Conservation (phyloP, 2,329 filamentous ascomycete genomes). For the Bipolaris oryzae region DNA sequence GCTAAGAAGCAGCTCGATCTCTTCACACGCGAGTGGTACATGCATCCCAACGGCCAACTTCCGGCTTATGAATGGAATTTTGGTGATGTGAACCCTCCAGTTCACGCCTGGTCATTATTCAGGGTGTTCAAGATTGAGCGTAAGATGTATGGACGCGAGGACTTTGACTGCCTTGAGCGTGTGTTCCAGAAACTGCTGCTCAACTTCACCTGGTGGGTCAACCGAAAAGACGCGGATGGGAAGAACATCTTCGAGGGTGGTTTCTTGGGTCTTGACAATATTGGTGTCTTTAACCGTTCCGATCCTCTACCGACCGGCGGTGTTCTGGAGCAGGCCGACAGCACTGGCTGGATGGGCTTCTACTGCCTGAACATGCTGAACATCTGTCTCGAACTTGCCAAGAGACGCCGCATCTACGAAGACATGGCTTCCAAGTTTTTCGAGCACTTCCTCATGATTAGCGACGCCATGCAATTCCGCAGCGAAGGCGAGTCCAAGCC, state of each 20-base stretch:
- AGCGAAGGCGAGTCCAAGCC: conserved; percentile 74
- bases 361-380: conserved; percentile 97
- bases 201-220: conserved; percentile 99
- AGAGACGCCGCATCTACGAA: conserved; percentile 93
- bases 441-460: conserved; percentile 97
- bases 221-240: conserved; percentile 89
- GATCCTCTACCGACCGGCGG: conserved; percentile 93
- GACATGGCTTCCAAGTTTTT: conserved; percentile 98
- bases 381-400: conserved; percentile 91
- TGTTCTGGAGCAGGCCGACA: conserved; percentile 93
- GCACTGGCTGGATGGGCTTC: conserved; percentile 98
- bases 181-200: conserved; percentile 95
- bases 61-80: conserved; percentile 98
- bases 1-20: conserved; percentile 97
- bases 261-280: conserved; percentile 95
- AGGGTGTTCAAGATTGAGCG: conserved; percentile 97
- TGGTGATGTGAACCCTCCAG: conserved; percentile 93
- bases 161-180: conserved; percentile 92
- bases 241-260: conserved; percentile 98
- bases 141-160: conserved; percentile 93
- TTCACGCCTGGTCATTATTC: conserved; percentile 96
- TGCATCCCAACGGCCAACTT: conserved; percentile 94
- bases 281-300: conserved; percentile 95
- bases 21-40: conserved; percentile 98
- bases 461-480: conserved; percentile 87